These are phyloP conservation scores for Pythium plurisporium DNA, from an alignment of 352 stramenopile genomes.

Conservation along the genomic window DNA sequence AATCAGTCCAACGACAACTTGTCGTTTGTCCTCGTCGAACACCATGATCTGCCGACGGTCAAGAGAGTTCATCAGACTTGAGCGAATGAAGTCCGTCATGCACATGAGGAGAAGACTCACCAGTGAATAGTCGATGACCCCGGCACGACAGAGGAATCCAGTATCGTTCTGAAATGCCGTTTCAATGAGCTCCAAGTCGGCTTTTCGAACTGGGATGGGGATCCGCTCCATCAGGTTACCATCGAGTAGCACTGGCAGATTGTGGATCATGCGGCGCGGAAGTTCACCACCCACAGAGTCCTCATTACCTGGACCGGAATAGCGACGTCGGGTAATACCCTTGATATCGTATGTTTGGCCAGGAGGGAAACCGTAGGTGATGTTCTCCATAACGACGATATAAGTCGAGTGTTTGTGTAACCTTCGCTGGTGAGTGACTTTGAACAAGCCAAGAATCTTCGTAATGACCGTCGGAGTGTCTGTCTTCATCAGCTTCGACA, in stretches of 20 bases:
- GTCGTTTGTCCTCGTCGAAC: slow-evolving; percentile 75
- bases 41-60: slow-evolving; percentile 46
- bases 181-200: slow-evolving; percentile 57
- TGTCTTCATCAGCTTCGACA: slow-evolving; percentile 56
- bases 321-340: slow-evolving; percentile 71
- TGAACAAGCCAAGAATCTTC: slow-evolving; percentile 83
- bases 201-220: slow-evolving; percentile 65
- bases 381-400: slow-evolving; percentile 86
- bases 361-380: slow-evolving; percentile 68
- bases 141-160: slow-evolving; percentile 59
- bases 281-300: slow-evolving; percentile 16
- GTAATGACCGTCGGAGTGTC: slow-evolving; percentile 67
- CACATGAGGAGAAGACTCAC: slow-evolving; percentile 29
- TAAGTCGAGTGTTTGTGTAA: slow-evolving; percentile 78
- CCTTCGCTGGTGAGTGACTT: slow-evolving; percentile 54
- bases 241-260: slow-evolving; percentile 73
- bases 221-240: slow-evolving; percentile 79
- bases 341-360: slow-evolving; percentile 88
- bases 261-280: slow-evolving; percentile 20
- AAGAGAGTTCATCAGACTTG: not conserved
- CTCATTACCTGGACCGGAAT: slow-evolving; percentile 38
- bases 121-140: slow-evolving; percentile 85
- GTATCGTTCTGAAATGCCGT: slow-evolving; percentile 76
- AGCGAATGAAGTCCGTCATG: not conserved
- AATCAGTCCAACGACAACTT: slow-evolving; percentile 75